Percentiles rank a stretch among this genome's conserved stretches.
Evolutionary conservation across 208 protist species (phyloP).

Genomic region (Crithidia expoeki): DNA sequence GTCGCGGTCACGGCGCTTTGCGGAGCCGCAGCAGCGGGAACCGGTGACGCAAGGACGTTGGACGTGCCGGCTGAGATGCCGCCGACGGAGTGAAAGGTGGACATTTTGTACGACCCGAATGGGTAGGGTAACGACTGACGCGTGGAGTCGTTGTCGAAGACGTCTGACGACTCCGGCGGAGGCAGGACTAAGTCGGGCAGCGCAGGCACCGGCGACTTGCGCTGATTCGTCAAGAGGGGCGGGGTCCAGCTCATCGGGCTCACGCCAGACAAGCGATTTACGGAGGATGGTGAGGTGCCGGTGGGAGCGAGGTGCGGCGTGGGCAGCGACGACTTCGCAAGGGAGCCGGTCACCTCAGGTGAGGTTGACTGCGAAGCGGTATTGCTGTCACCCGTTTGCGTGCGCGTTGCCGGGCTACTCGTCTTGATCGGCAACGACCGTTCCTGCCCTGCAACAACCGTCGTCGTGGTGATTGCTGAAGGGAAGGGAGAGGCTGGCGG

Average conservation of each 20-base stretch:
- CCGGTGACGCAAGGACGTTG: neutral
- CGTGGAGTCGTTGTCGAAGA: conserved; percentile 18
- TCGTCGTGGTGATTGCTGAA: neutral
- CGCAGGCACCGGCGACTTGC: conserved; percentile 20
- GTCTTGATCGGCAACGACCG: conserved; percentile 28
- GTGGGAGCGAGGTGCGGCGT: conserved; percentile 33
- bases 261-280: neutral
- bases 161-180: conserved; percentile 18
- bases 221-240: conserved; percentile 6
- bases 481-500: conserved; percentile 7
- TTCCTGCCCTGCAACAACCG: conserved; percentile 1
- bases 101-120: conserved; percentile 6
- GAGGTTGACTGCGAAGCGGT: conserved; percentile 19
- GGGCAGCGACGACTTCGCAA: conserved; percentile 36
- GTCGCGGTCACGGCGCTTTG: neutral
- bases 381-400: conserved; percentile 16
- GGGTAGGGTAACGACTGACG: conserved; percentile 25
- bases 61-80: neutral
- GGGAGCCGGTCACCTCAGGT: conserved; percentile 25
- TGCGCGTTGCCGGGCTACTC: conserved; percentile 18
- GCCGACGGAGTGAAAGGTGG: conserved; percentile 3
- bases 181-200: conserved; percentile 28
- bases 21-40: neutral
- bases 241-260: conserved; percentile 16
- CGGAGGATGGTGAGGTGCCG: conserved; percentile 5